These are phyloP conservation scores for Drechslera avenae DNA, from an alignment of 2,329 filamentous ascomycete genomes.

Conservation along the genomic window DNA sequence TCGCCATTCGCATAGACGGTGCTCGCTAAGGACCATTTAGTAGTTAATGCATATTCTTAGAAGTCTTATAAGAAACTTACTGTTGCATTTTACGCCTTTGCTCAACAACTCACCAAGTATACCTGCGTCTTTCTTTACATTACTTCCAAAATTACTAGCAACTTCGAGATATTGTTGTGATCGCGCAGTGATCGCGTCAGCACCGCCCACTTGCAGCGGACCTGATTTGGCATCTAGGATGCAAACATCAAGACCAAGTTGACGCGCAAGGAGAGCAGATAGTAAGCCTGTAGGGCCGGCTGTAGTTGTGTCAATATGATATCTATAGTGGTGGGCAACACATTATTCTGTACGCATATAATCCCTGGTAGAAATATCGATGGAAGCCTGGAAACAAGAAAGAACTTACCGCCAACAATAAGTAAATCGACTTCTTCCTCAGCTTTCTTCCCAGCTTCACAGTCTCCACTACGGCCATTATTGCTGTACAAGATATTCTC, in stretches of 20 bases:
- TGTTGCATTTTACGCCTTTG: slow-evolving; percentile 57
- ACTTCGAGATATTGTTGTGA: slow-evolving; percentile 58
- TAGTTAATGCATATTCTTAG: not conserved
- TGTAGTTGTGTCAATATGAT: slow-evolving; percentile 18
- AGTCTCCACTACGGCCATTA: not conserved
- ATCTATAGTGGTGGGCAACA: not conserved
- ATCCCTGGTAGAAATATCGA: not conserved
- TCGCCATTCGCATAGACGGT: slow-evolving; percentile 55
- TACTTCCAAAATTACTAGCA: slow-evolving; percentile 48
- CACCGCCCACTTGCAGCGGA: slow-evolving; percentile 52
- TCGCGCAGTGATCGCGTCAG: slow-evolving; percentile 57
- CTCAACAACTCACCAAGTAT: slow-evolving; percentile 45
- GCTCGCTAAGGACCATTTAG: slow-evolving; percentile 47
- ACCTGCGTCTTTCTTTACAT: slow-evolving; percentile 5
- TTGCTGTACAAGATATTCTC: not conserved
- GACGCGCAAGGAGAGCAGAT: slow-evolving; percentile 52
- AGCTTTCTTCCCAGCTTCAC: not conserved
- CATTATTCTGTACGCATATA: not conserved
- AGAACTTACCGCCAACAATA: slow-evolving; percentile 22
- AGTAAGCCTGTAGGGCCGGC: slow-evolving; percentile 57
- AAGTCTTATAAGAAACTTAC: slow-evolving; percentile 37
- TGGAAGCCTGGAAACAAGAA: not conserved
- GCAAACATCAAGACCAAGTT: slow-evolving; percentile 51
- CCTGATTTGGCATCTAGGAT: slow-evolving; percentile 49
- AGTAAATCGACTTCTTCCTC: slow-evolving; percentile 17